Percentiles rank a stretch among this genome's conserved stretches.
Evolutionary conservation across 768 basidiomycete genomes (phyloP).

Genomic region (Lactarius vividus): DNA sequence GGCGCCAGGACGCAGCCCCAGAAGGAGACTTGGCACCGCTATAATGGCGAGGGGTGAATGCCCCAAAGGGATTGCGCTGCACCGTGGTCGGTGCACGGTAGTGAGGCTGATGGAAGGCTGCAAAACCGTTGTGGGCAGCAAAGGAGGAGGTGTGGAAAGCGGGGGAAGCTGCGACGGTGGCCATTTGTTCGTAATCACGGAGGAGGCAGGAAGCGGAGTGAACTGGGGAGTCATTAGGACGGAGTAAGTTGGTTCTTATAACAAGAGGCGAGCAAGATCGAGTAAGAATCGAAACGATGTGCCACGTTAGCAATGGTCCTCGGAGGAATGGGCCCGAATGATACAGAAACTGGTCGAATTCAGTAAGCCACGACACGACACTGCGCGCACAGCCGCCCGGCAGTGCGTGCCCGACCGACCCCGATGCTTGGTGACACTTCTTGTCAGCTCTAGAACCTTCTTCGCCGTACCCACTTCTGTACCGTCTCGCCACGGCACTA

Average conservation of each 20-base stretch:
- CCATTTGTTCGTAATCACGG: constrained; percentile 17
- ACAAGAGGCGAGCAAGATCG: not conserved
- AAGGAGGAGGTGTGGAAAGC: constrained; percentile 14
- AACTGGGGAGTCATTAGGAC: not conserved
- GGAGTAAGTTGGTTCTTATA: constrained; percentile 3
- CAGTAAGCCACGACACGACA: not conserved
- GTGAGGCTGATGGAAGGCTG: not conserved
- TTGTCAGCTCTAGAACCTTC: constrained; percentile 4
- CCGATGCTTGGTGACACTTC: not conserved
- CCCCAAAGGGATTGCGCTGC: constrained; percentile 14
- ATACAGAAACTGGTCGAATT: not conserved
- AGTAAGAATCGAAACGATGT: not conserved
- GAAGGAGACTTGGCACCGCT: constrained; percentile 4
- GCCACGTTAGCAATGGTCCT: not conserved
- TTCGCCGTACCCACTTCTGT: not conserved
- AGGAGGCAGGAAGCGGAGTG: not conserved
- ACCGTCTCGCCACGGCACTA: not conserved
- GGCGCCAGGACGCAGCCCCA: constrained; percentile 19
- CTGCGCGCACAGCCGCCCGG: not conserved
- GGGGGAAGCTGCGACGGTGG: constrained; percentile 6
- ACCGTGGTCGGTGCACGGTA: not conserved
- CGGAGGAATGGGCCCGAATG: too few species aligned
- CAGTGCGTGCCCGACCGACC: not conserved
- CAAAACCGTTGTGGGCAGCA: not conserved
- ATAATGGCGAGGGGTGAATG: constrained; percentile 17